Evolutionary conservation across 768 basidiomycete genomes (phyloP).

Genomic region (Podaxis mareebaensis): DNA sequence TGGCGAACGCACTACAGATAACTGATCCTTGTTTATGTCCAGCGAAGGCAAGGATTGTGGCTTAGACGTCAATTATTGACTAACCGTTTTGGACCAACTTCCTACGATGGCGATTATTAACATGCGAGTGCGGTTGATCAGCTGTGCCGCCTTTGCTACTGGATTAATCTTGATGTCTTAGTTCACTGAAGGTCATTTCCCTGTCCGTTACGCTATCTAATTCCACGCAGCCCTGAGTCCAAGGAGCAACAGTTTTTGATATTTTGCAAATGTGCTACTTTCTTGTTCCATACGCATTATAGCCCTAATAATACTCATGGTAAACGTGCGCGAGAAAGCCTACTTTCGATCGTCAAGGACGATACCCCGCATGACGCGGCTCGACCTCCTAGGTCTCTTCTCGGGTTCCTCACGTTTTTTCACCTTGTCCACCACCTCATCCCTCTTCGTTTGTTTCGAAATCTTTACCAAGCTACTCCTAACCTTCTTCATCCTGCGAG

Average conservation of each 20-base stretch:
- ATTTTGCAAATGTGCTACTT: not conserved
- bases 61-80: too few relatives aligned
- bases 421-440: not conserved
- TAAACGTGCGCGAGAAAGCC: not conserved
- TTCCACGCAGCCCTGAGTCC: not conserved
- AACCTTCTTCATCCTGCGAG: not conserved
- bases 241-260: too few relatives aligned
- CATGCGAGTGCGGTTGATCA: too few relatives aligned
- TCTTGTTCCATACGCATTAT: slow-evolving; percentile 13
- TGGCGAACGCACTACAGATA: too few relatives aligned
- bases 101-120: too few relatives aligned
- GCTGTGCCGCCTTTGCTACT: too few relatives aligned
- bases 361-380: slow-evolving; percentile 1
- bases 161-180: too few relatives aligned
- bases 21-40: too few relatives aligned
- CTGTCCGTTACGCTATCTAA: not conserved
- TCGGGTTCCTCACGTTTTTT: not conserved
- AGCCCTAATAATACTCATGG: not conserved
- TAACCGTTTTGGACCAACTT: too few relatives aligned
- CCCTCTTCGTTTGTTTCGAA: not conserved
- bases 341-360: not conserved
- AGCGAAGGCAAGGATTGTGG: too few relatives aligned
- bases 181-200: not conserved
- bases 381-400: not conserved
- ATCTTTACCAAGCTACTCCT: not conserved